Evolutionary conservation across 108 stramenopile species (phyloP).

Genomic region (Poteriospumella lacustris): DNA sequence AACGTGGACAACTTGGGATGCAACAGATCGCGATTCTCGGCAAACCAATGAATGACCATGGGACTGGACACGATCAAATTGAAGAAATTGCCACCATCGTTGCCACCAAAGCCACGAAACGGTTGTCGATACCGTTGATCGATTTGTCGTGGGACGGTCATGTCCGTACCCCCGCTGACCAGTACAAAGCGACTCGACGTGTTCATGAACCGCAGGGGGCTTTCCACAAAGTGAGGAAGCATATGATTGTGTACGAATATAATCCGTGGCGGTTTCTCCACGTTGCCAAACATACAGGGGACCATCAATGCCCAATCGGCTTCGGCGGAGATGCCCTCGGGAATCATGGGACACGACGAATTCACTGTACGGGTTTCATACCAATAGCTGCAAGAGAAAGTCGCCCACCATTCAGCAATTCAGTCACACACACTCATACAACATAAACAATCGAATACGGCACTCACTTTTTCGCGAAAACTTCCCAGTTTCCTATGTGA

Average conservation of each 20-base stretch:
- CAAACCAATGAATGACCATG: not conserved
- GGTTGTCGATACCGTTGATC: not conserved
- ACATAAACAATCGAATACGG: no score
- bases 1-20: not conserved
- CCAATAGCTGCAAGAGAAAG: not conserved
- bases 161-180: not conserved
- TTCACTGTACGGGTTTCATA: not conserved
- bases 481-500: no score
- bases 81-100: not conserved
- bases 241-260: not conserved
- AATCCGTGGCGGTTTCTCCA: not conserved
- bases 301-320: not conserved
- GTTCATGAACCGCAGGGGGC: not conserved
- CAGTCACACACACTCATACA: no score
- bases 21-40: not conserved
- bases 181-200: not conserved
- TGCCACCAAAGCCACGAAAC: not conserved
- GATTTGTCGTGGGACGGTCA: not conserved
- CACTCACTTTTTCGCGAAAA: no score
- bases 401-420: no score
- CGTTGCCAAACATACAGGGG: not conserved
- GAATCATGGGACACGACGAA: not conserved
- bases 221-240: not conserved
- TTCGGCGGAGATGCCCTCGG: not conserved
- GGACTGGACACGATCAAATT: not conserved